A percentile compares a stretch with the other conserved stretches of the same genome.
phyloP scores from a whole-genome alignment of 192 early-diverging fungal species.

The Gaertneriomyces sp. region DNA sequence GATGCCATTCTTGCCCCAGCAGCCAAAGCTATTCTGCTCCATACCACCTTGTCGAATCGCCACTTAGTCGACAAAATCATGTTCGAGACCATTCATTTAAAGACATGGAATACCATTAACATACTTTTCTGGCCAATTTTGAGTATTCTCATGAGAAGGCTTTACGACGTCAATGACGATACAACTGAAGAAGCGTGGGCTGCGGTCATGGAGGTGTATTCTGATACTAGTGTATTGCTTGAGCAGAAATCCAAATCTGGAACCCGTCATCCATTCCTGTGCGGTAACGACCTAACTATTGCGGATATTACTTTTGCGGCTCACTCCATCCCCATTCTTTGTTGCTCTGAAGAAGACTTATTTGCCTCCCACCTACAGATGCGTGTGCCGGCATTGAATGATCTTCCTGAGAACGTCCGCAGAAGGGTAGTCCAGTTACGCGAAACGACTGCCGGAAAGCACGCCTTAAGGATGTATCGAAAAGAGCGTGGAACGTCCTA shows the following conservation, averaged over 20 bases:
- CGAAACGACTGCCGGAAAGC: conserved; percentile 30
- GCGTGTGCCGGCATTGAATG: conserved; percentile 26
- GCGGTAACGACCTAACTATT: conserved; percentile 33
- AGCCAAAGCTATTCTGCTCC: conserved; percentile 34
- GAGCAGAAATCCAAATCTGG: conserved; percentile 6
- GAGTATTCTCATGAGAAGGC: conserved; percentile 8
- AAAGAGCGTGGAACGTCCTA: conserved; percentile 26
- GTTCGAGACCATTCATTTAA: conserved; percentile 27
- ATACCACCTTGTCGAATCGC: conserved; percentile 11
- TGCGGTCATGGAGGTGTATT: conserved; percentile 27
- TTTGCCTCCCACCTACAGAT: conserved; percentile 10
- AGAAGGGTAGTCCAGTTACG: conserved; percentile 24
- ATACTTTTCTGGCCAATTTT: conserved; percentile 32
- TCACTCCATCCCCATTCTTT: conserved; percentile 38
- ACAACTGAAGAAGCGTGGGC: conserved; percentile 26
- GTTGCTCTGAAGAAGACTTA: conserved; percentile 31
- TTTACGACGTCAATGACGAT: neutral
- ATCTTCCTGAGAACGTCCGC: conserved; percentile 18
- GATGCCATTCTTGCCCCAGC: conserved; percentile 33
- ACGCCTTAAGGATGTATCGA: conserved; percentile 40
- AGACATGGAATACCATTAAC: conserved; percentile 20
- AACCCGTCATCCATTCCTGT: conserved; percentile 19
- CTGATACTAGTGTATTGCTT: conserved; percentile 17
- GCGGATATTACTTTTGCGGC: conserved; percentile 46
- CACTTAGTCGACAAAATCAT: conserved; percentile 31